phyloP scores from a whole-genome alignment of 2,329 filamentous ascomycete genomes.

The Fusarium oligoseptatum region DNA sequence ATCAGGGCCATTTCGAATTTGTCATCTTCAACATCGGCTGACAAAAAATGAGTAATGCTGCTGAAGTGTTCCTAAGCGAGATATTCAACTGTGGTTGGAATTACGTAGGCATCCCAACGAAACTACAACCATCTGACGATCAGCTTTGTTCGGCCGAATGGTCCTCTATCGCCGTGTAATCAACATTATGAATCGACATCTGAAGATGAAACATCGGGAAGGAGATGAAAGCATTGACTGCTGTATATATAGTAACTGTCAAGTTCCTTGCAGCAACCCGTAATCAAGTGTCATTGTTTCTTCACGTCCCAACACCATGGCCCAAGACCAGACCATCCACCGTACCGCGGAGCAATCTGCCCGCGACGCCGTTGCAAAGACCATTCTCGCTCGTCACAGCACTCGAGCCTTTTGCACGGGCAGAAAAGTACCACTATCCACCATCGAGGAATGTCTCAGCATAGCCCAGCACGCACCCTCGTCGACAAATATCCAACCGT shows the following conservation, averaged over 20 bases:
- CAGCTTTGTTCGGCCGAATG: background rate
- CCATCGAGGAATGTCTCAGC: constrained; percentile 16
- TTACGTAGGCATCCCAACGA: background rate
- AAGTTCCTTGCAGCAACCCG: background rate
- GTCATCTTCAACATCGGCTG: background rate
- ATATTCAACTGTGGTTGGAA: background rate
- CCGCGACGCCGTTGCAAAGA: constrained; percentile 2
- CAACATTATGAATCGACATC: background rate
- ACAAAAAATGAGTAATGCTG: background rate
- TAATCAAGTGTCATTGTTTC: background rate
- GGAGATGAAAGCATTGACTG: background rate
- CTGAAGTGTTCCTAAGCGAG: background rate
- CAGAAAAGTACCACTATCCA: background rate
- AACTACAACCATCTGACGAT: background rate
- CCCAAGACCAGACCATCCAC: constrained; percentile 6
- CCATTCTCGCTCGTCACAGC: constrained; percentile 9
- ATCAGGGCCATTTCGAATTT: background rate
- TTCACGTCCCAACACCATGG: background rate
- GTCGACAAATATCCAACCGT: constrained; percentile 26
- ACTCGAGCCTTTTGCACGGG: constrained; percentile 21
- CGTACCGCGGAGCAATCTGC: constrained; percentile 1
- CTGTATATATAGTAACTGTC: background rate
- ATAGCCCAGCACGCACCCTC: constrained; percentile 26
- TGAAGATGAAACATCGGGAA: too few species aligned
- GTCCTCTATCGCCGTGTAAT: background rate